Conservation (phyloP, 257 asterid species). For the Solanum gandarillasii region DNA sequence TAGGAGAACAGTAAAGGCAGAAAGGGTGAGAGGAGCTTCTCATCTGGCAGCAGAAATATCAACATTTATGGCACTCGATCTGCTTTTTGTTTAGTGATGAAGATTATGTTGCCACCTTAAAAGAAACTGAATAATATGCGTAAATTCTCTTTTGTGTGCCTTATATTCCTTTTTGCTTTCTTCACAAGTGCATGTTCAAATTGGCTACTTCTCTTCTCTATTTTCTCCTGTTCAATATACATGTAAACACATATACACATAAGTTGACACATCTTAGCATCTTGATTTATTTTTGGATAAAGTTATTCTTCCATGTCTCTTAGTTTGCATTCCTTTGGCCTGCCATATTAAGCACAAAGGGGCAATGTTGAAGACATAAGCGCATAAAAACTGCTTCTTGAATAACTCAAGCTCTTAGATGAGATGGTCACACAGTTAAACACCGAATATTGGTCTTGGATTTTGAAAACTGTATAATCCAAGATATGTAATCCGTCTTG, state of each 20-base stretch:
- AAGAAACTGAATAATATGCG: background rate
- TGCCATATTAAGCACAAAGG: background rate
- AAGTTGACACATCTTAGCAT: background rate
- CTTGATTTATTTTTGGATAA: background rate
- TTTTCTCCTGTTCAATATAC: background rate
- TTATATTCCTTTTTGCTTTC: background rate
- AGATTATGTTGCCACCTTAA: background rate
- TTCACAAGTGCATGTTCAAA: background rate
- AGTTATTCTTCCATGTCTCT: background rate
- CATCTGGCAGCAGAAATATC: background rate
- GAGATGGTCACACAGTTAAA: background rate
- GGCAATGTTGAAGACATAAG: background rate
- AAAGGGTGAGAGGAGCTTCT: background rate
- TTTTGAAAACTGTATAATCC: background rate
- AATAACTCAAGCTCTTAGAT: background rate
- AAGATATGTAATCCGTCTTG: background rate
- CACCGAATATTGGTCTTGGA: background rate
- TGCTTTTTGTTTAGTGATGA: background rate
- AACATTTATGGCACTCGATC: background rate
- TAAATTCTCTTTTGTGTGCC: background rate
- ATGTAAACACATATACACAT: background rate
- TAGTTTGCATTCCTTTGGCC: background rate
- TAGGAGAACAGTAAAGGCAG: background rate
- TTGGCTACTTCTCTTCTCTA: background rate
- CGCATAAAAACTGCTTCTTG: background rate